These are phyloP conservation scores for Evansstolkia leycettana DNA, from an alignment of 495 filamentous ascomycete species.

Conservation along the genomic window DNA sequence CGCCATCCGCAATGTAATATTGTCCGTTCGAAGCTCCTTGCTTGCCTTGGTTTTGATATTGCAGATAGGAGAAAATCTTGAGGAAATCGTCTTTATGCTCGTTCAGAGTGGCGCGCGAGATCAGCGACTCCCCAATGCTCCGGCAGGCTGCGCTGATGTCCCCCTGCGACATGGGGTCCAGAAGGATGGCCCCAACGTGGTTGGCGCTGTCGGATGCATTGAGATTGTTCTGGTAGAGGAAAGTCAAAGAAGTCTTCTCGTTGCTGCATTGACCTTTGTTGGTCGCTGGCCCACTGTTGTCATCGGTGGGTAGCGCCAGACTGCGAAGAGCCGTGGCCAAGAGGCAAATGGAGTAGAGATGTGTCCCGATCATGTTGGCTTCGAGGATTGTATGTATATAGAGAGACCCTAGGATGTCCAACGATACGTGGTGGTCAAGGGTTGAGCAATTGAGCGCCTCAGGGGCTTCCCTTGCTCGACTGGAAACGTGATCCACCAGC, in stretches of 20 bases:
- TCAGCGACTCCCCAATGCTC: slow-evolving; percentile 26
- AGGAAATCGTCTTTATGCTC: slow-evolving; percentile 23
- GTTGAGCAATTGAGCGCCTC: too few relatives aligned
- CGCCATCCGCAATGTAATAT: slow-evolving; percentile 23
- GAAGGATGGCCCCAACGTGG: slow-evolving; percentile 29
- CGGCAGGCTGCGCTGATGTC: slow-evolving; percentile 24
- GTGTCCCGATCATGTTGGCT: background rate
- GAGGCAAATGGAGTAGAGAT: slow-evolving; percentile 1
- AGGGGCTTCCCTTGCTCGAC: too few relatives aligned
- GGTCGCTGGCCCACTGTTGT: background rate
- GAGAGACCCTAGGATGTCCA: too few relatives aligned
- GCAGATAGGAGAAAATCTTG: slow-evolving; percentile 23
- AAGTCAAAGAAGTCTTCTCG: slow-evolving; percentile 24
- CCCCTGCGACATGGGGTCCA: slow-evolving; percentile 19
- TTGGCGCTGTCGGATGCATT: slow-evolving; percentile 33
- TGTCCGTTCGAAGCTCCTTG: slow-evolving; percentile 6
- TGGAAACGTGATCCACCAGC: too few relatives aligned
- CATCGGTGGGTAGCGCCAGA: too few relatives aligned
- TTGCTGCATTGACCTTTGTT: slow-evolving; percentile 11
- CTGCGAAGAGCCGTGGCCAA: too few relatives aligned
- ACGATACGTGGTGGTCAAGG: too few relatives aligned
- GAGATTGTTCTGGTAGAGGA: slow-evolving; percentile 36
- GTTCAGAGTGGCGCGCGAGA: slow-evolving; percentile 20
- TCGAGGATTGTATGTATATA: too few relatives aligned
- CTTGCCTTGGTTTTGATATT: slow-evolving; percentile 12